A percentile compares a stretch with the other conserved stretches of the same genome.
phyloP scores from a whole-genome alignment of 768 basidiomycete species.

The Lactarius psammicola region DNA sequence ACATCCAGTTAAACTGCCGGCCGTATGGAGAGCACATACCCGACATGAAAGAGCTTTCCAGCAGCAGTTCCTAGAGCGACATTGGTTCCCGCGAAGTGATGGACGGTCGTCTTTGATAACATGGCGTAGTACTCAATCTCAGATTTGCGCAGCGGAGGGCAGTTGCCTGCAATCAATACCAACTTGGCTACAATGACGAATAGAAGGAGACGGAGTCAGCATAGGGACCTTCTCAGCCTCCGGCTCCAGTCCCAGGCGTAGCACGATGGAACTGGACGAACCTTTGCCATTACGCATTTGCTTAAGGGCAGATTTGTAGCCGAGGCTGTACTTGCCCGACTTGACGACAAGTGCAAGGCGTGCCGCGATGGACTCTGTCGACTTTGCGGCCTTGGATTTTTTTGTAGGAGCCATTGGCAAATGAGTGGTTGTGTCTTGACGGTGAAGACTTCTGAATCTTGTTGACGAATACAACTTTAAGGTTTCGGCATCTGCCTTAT shows the following conservation, averaged over 20 bases:
- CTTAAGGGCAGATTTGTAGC: constrained; percentile 98
- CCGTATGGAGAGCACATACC: constrained; percentile 47
- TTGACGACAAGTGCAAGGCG: constrained; percentile 95
- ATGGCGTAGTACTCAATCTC: constrained; percentile 99
- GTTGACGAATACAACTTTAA: neutral
- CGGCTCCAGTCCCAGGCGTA: constrained; percentile 91
- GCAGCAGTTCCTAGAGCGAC: constrained; percentile 98
- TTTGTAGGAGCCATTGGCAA: constrained; percentile 86
- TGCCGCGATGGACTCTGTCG: constrained; percentile 89
- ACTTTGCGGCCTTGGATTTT: constrained; percentile 93
- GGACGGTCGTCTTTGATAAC: constrained; percentile 98
- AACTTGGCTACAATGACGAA: constrained; percentile 73
- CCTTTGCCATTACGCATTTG: constrained; percentile 98
- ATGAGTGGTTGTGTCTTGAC: constrained; percentile 18
- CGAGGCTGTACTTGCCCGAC: constrained; percentile 95
- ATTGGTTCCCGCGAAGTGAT: constrained; percentile 97
- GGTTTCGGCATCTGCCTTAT: constrained; percentile 24
- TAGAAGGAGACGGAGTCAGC: constrained; percentile 47
- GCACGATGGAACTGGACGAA: constrained; percentile 50
- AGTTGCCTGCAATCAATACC: constrained; percentile 97
- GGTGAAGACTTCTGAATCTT: neutral
- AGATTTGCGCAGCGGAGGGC: constrained; percentile 97
- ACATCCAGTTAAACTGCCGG: neutral
- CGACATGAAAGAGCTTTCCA: constrained; percentile 98
- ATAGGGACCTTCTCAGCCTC: constrained; percentile 98